Base-by-base conservation (phyloP, 2,329 filamentous ascomycete species). In the Bertia moriformis region DNA sequence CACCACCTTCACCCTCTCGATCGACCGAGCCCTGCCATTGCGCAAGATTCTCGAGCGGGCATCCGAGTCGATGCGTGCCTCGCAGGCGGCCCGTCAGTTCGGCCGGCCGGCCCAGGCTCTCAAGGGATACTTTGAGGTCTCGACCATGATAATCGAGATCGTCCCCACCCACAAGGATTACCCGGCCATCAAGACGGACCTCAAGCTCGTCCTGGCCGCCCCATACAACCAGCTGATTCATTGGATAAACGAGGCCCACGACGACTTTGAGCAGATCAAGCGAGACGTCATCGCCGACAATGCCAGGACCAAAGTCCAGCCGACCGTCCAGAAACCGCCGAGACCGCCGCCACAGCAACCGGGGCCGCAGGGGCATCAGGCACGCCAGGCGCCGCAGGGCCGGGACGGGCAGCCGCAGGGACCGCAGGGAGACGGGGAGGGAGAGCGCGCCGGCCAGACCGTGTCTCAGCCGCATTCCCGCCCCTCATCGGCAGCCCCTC, bases 101-200 rank as follows among this genome's bases (percentile, higher is more conserved):
- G 22, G 22, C 7, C 7, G 22, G 22, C 22, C n/a, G 22, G 22
- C 7, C 27, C 70, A 76, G 45, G 71, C 69, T 39, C 64, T 68
- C 41, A 65, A 77, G 42, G 71, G 72, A n/a, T n/a, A n/a, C 43
- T 80, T 83, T 58, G 63, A 72, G 18, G 22, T 80, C 45, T 84
- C 88, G 10, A 87, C 73, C 43, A 78, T 87, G 41, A 81, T 95
- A 40, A 72, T 87, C 38, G 78, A 89, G 41, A 63, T 78, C 32
- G 78, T 96, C 18, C 83, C 84, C 2, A 68, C 67, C 24, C 86
- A 93, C 54, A 74, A 71, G 41, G 83, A 89, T 44, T 93, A 77
- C 55, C 71, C n/a, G n/a, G n/a, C n/a, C n/a, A n/a, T n/a, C n/a
- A n/a, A n/a, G n/a, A n/a, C n/a, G n/a, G n/a, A n/a, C n/a, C n/a